phyloP scores from a whole-genome alignment of 345 rosid species.

The Murraya koenigii region DNA sequence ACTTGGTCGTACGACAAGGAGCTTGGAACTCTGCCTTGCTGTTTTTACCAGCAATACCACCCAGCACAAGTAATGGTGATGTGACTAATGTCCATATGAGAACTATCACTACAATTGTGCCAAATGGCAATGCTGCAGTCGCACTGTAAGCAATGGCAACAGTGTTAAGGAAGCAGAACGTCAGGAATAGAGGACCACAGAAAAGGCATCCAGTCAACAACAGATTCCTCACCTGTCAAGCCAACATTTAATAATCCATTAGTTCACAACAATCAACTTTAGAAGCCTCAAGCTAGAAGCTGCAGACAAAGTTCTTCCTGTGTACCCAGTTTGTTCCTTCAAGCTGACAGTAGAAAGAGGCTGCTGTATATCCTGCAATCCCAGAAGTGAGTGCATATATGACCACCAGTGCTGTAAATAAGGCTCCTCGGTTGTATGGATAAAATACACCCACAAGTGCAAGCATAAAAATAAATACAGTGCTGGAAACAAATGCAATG shows the following conservation, averaged over 20 bases:
- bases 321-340: slow-evolving; percentile 54
- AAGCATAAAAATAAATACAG: slow-evolving; percentile 41
- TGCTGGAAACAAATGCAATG: slow-evolving; percentile 19
- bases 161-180: slow-evolving; percentile 51
- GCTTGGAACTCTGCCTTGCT: slow-evolving; percentile 55
- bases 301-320: not conserved
- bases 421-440: slow-evolving; percentile 53
- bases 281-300: not conserved
- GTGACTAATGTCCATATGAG: slow-evolving; percentile 52
- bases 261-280: not conserved
- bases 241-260: not conserved
- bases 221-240: slow-evolving; percentile 45
- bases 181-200: slow-evolving; percentile 44
- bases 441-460: slow-evolving; percentile 56
- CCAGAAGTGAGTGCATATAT: slow-evolving; percentile 60
- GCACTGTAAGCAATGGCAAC: slow-evolving; percentile 46
- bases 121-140: slow-evolving; percentile 55
- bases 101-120: slow-evolving; percentile 48
- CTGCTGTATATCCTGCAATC: slow-evolving; percentile 48
- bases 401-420: slow-evolving; percentile 50
- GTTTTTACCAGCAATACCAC: slow-evolving; percentile 58
- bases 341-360: slow-evolving; percentile 49
- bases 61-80: slow-evolving; percentile 45
- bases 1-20: slow-evolving; percentile 52
- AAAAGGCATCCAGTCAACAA: slow-evolving; percentile 42